Percentiles rank a stretch among this genome's conserved stretches.
phyloP scores from a whole-genome alignment of 2,329 filamentous ascomycete species.

The Colletotrichum caudatum region DNA sequence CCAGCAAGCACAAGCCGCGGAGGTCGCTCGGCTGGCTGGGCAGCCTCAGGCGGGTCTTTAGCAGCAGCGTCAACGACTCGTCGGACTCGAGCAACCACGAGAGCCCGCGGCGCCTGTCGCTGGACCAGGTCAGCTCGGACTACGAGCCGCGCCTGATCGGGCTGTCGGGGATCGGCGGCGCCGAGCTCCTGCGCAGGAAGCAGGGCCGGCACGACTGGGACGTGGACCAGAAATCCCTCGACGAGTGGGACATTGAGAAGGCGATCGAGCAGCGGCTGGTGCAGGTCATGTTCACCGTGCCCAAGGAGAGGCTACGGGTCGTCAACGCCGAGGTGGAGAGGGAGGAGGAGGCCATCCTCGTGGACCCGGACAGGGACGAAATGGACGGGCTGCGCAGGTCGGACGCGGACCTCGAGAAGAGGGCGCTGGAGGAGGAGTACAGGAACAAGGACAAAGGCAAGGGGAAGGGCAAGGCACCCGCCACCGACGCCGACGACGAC shows the following conservation, averaged over 20 bases:
- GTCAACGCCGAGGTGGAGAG: slow-evolving; percentile 79
- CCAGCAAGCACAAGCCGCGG: slow-evolving; percentile 68
- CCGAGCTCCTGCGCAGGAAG: slow-evolving; percentile 63
- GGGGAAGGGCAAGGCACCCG: slow-evolving; percentile 37
- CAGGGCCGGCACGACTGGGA: slow-evolving; percentile 69
- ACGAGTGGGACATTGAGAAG: slow-evolving; percentile 82
- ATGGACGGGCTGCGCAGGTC: slow-evolving; percentile 30
- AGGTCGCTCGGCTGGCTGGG: slow-evolving; percentile 72
- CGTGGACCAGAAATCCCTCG: slow-evolving; percentile 66
- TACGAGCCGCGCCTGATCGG: slow-evolving; percentile 60
- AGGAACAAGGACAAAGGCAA: slow-evolving; percentile 38
- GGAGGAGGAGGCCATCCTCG: slow-evolving; percentile 57
- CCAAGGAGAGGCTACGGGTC: slow-evolving; percentile 86
- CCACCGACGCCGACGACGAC: background rate
- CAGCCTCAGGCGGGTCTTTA: slow-evolving; percentile 74
- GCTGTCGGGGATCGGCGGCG: slow-evolving; percentile 58
- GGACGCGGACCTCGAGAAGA: slow-evolving; percentile 17
- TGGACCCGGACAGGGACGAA: slow-evolving; percentile 54
- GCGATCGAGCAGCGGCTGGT: slow-evolving; percentile 78
- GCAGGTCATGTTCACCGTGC: slow-evolving; percentile 93
- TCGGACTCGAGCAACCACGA: slow-evolving; percentile 45
- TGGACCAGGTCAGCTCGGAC: slow-evolving; percentile 54
- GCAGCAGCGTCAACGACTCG: slow-evolving; percentile 54
- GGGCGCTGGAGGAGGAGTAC: slow-evolving; percentile 16
- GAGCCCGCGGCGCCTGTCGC: slow-evolving; percentile 44